Base-by-base conservation (phyloP, 2,329 filamentous ascomycete genomes). In the Penicillium hesseltinei region DNA sequence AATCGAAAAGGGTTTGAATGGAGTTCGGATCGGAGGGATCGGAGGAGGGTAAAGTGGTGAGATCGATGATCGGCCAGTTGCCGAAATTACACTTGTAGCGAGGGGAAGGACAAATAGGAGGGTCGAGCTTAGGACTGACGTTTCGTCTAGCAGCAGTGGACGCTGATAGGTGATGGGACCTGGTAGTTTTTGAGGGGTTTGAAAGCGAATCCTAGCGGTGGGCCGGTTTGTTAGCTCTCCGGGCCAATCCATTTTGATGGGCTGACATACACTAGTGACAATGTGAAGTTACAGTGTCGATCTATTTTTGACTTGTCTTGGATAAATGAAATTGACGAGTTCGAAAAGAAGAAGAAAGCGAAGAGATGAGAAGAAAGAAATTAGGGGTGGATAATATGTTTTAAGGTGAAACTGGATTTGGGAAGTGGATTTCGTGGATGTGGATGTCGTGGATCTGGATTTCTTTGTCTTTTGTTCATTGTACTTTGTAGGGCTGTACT, bases 131-230 rank as follows among this genome's bases (percentile, higher is more conserved):
- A 57, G 56, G 50, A 62, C 62, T 64, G 61, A 66, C 61, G 69
- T 69, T 70, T 69, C 66, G 62, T 66, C 64, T 57, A 19, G 4
- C 21, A 45, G 61, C n/a, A 45, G 42, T 19, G 56, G 51, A 27
- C 25, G 51, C 52, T 63, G 61, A 63, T 66, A 59, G 61, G 61
- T 29, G 53, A 55, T 42, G 21, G n/a, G 13, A 35, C 10, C 29
- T 46, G 39, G 29, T 46, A 19, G 29, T 49, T 54, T 54, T 46
- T 51, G 51, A 47, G 38, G 56, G 49, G 57, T 47, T 46, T 31
- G 23, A 57, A 54, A 47, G 39, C 33, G 39, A 57, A 47, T 49
- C 50, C 40, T 58, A 43, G 46, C 38, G n/a, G 50, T 59, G 61
- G 61, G 57, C 61, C 61, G 29, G 51, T 59, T 63, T 58, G 57